These are phyloP conservation scores for Zalaria sp. DNA, from an alignment of 2,329 filamentous ascomycete species.

Conservation along the genomic window DNA sequence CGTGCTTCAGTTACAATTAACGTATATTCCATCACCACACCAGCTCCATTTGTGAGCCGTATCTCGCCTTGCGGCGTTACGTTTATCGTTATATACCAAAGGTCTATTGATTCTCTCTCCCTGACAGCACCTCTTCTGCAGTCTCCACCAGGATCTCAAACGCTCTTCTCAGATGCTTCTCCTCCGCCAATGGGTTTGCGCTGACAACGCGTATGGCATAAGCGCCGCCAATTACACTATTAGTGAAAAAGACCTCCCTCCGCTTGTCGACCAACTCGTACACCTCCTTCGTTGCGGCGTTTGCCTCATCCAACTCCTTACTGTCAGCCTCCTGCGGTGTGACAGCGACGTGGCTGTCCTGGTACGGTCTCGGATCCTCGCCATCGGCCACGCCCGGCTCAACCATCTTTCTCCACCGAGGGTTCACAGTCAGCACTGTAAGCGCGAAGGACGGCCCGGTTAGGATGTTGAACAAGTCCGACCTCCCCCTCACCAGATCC, in stretches of 20 bases:
- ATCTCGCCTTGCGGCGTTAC: too few species aligned
- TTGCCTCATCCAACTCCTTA: slow-evolving; percentile 40
- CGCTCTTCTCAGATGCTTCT: slow-evolving; percentile 55
- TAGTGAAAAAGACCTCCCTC: slow-evolving; percentile 73
- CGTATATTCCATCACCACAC: too few species aligned
- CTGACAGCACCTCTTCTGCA: slow-evolving; percentile 40
- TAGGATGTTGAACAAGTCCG: slow-evolving; percentile 63
- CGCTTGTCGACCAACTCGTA: slow-evolving; percentile 60
- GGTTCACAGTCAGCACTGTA: slow-evolving; percentile 57
- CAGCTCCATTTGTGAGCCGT: too few species aligned
- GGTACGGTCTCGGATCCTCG: slow-evolving; percentile 12
- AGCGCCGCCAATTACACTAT: slow-evolving; percentile 54
- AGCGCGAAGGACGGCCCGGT: slow-evolving; percentile 65
- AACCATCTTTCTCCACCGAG: slow-evolving; percentile 20
- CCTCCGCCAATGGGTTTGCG: slow-evolving; percentile 53
- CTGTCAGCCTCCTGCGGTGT: slow-evolving; percentile 17
- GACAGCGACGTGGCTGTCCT: slow-evolving; percentile 13
- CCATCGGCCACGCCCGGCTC: slow-evolving; percentile 8
- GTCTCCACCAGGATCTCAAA: slow-evolving; percentile 59
- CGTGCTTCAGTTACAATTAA: too few species aligned
- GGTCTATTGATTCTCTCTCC: background rate
- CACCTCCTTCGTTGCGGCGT: slow-evolving; percentile 56
- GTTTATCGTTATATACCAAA: too few species aligned
- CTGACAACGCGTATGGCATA: slow-evolving; percentile 76
- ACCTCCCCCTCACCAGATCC: slow-evolving; percentile 39